Percentiles rank a stretch among this genome's conserved stretches.
phyloP scores from a whole-genome alignment of 2,329 filamentous ascomycete species.

The Penicillium sumatraense region DNA sequence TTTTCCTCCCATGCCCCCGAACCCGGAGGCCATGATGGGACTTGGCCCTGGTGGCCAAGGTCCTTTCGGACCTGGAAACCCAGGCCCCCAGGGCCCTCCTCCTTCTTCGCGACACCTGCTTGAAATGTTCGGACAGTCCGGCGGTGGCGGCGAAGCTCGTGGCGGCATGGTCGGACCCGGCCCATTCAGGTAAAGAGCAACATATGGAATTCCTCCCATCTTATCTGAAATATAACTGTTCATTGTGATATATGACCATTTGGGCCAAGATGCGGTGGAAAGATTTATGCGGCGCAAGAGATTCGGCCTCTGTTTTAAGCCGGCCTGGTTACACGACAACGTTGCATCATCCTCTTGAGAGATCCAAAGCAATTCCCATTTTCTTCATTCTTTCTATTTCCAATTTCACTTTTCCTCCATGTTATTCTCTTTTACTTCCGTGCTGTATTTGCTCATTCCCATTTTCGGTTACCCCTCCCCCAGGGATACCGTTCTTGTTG shows the following conservation, averaged over 20 bases:
- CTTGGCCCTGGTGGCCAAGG: conserved; percentile 39
- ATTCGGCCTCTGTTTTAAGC: conserved; percentile 9
- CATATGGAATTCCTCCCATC: background rate
- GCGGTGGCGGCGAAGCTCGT: conserved; percentile 38
- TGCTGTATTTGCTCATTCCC: conserved; percentile 23
- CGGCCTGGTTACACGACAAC: conserved; percentile 16
- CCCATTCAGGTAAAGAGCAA: conserved; percentile 37
- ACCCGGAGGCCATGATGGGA: conserved; percentile 44
- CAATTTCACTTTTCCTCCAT: too few relatives aligned
- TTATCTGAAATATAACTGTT: conserved; percentile 11
- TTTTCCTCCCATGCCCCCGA: conserved; percentile 46
- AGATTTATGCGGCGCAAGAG: conserved; percentile 9
- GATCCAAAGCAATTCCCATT: conserved; percentile 19
- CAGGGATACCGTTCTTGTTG: conserved; percentile 14
- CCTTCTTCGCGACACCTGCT: conserved; percentile 46
- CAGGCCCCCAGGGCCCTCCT: conserved; percentile 42
- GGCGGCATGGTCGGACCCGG: conserved; percentile 44
- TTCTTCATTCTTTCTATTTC: background rate
- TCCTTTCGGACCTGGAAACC: conserved; percentile 41
- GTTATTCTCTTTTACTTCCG: background rate
- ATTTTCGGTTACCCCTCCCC: conserved; percentile 10
- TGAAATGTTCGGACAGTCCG: conserved; percentile 49
- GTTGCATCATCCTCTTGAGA: conserved; percentile 22
- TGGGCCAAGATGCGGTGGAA: conserved; percentile 15
- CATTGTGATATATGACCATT: conserved; percentile 17